Evolutionary conservation across 2,329 filamentous ascomycete genomes (phyloP).

Genomic region (Fusarium praegraminearum): DNA sequence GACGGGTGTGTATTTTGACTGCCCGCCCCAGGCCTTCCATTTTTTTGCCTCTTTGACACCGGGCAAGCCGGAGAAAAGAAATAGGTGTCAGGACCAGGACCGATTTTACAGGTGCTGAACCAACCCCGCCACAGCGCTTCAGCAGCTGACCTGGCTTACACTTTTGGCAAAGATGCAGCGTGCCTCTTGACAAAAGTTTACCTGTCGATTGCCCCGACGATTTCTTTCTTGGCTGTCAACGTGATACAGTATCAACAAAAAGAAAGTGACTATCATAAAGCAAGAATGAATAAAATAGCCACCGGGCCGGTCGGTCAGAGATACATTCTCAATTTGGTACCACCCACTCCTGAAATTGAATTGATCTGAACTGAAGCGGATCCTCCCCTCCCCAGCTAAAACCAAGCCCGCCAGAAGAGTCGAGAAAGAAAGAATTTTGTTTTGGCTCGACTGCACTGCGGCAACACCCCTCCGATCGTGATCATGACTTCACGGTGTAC

Average conservation of each 20-base stretch:
- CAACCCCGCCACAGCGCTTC: conserved; percentile 4
- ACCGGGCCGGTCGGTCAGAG: conserved; percentile 45
- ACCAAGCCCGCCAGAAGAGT: conserved; percentile 47
- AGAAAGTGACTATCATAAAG: conserved; percentile 1
- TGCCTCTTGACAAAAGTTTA: background rate
- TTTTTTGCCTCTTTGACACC: conserved; percentile 16
- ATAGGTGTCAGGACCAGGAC: background rate
- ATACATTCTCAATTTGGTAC: conserved; percentile 28
- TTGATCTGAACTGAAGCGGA: conserved; percentile 23
- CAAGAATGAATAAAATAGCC: background rate
- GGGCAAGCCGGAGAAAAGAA: conserved; percentile 14
- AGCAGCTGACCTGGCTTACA: conserved; percentile 17
- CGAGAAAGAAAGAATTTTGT: conserved; percentile 40
- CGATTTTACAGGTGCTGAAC: background rate
- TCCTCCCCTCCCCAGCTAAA: conserved; percentile 29
- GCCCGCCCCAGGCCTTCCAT: background rate
- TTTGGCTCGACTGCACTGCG: conserved; percentile 7
- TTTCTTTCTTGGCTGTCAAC: background rate
- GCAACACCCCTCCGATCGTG: conserved; percentile 46
- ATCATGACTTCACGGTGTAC: conserved; percentile 51
- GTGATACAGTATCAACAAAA: conserved; percentile 13
- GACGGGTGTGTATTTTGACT: conserved; percentile 31
- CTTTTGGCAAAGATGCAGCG: background rate
- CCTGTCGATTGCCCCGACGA: background rate
- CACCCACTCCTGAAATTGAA: conserved; percentile 30